phyloP scores from a whole-genome alignment of 2,329 filamentous ascomycete genomes.

The Pestalotiopsis sp. region DNA sequence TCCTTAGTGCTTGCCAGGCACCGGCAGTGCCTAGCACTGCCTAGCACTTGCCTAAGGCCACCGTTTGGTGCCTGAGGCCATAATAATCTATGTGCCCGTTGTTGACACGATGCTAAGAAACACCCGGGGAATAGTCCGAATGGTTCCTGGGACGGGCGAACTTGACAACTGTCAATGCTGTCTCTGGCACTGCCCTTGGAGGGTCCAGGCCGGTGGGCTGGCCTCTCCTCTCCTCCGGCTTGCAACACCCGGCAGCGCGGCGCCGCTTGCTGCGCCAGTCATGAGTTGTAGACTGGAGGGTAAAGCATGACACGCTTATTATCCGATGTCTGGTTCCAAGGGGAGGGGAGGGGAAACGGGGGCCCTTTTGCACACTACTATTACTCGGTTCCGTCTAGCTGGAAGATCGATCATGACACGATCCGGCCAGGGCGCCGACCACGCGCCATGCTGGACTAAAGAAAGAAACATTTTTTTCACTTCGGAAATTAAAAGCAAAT shows the following conservation, averaged over 20 bases:
- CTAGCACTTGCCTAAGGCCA: no score
- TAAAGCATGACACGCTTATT: background rate
- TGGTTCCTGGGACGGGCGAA: background rate
- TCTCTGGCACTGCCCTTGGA: background rate
- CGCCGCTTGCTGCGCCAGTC: background rate
- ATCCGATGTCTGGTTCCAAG: background rate
- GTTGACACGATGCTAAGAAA: no score
- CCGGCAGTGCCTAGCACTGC: no score
- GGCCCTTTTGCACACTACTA: background rate
- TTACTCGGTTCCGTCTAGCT: slow-evolving; percentile 17
- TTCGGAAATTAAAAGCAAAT: background rate
- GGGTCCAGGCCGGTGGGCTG: background rate
- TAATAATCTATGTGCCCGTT: no score
- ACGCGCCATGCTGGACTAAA: background rate
- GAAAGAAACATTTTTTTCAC: background rate
- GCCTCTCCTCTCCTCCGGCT: background rate
- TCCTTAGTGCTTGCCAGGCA: no score
- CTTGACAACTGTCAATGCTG: background rate
- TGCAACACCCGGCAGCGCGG: background rate
- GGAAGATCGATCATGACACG: slow-evolving; percentile 7
- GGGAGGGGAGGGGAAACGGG: background rate
- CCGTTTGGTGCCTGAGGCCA: no score
- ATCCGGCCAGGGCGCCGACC: background rate
- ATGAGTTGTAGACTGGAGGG: background rate
- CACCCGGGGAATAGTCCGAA: no score